Evolutionary conservation across 495 filamentous ascomycete genomes (phyloP).

Genomic region (Penicillium flavigenum): DNA sequence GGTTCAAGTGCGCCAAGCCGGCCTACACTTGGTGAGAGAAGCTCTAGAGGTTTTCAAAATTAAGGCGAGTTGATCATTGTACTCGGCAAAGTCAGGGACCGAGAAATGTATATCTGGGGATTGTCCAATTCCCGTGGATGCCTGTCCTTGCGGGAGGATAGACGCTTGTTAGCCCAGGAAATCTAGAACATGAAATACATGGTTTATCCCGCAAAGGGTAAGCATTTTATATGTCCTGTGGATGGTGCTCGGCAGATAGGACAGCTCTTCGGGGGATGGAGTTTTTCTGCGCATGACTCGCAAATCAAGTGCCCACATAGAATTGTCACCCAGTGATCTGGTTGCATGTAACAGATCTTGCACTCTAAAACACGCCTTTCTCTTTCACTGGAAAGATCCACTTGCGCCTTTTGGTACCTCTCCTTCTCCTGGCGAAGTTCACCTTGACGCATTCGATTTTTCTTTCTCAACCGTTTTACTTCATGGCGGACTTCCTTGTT

Average conservation of each 20-base stretch:
- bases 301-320: not conserved
- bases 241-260: constrained; percentile 1
- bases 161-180: too few relatives aligned
- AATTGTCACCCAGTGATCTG: not conserved
- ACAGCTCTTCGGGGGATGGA: not conserved
- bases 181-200: not conserved
- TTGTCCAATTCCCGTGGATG: too few relatives aligned
- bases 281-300: not conserved
- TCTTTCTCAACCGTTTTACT: constrained; percentile 5
- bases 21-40: too few relatives aligned
- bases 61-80: too few relatives aligned
- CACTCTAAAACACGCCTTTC: not conserved
- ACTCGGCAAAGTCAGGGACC: too few relatives aligned
- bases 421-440: constrained; percentile 15
- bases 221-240: not conserved
- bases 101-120: too few relatives aligned
- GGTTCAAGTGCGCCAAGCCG: too few relatives aligned
- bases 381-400: not conserved
- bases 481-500: constrained; percentile 6
- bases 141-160: too few relatives aligned
- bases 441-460: constrained; percentile 13
- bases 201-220: constrained; percentile 1
- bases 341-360: not conserved
- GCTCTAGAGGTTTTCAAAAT: too few relatives aligned
- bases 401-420: constrained; percentile 9